Evolutionary conservation across 768 basidiomycete species (phyloP).

Genomic region (Daedalea quercina): DNA sequence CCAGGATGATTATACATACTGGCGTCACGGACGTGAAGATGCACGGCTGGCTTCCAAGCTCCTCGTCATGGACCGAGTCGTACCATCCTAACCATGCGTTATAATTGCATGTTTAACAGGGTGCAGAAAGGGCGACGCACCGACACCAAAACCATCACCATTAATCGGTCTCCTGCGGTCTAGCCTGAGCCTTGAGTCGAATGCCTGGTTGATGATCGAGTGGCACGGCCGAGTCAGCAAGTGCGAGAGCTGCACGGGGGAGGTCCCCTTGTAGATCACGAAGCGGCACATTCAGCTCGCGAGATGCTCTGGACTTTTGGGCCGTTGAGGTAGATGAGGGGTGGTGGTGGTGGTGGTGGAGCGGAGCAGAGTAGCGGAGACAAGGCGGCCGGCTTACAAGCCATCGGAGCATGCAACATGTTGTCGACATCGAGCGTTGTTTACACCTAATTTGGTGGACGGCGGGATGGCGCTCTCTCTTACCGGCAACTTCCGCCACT

Average conservation of each 20-base stretch:
- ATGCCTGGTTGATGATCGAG: slow-evolving; percentile 96
- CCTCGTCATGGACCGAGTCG: slow-evolving; percentile 77
- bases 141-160: slow-evolving; percentile 94
- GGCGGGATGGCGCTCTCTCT: too few relatives aligned
- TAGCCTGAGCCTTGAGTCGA: slow-evolving; percentile 84
- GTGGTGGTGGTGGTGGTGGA: background rate
- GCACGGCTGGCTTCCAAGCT: slow-evolving; percentile 83
- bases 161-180: slow-evolving; percentile 84
- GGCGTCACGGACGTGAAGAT: slow-evolving; percentile 95
- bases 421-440: background rate
- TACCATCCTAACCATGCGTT: slow-evolving; percentile 70
- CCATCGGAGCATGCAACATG: background rate
- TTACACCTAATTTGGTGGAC: too few relatives aligned
- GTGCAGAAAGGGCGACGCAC: slow-evolving; percentile 33
- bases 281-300: slow-evolving; percentile 66
- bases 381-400: background rate
- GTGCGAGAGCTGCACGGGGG: slow-evolving; percentile 88
- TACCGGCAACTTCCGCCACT: too few relatives aligned
- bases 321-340: background rate
- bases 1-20: slow-evolving; percentile 36
- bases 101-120: background rate
- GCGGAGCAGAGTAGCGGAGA: background rate
- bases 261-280: slow-evolving; percentile 92
- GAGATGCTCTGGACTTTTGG: background rate
- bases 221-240: slow-evolving; percentile 92